Conservation (phyloP, 2,329 filamentous ascomycete genomes). For the Emergomyces africanus region DNA sequence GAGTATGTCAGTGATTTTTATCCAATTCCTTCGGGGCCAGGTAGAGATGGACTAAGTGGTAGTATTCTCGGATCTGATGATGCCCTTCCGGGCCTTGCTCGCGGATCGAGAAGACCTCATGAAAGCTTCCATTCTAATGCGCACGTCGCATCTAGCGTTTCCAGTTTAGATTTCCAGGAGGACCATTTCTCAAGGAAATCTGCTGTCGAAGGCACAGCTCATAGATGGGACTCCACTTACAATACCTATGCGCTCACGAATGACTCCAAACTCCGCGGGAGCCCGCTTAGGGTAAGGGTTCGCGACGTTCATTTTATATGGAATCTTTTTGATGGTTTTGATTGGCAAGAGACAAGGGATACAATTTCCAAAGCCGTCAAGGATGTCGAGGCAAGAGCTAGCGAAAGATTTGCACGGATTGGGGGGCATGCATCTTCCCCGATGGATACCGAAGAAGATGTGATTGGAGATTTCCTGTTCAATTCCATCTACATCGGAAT, state of each 20-base stretch:
- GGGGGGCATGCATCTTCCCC: conserved; percentile 46
- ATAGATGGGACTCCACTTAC: conserved; percentile 65
- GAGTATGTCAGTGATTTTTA: conserved; percentile 47
- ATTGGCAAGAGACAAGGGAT: conserved; percentile 81
- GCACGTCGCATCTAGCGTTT: conserved; percentile 42
- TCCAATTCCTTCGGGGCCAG: conserved; percentile 23
- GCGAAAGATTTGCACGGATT: conserved; percentile 53
- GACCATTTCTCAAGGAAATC: conserved; percentile 60
- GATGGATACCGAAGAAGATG: conserved; percentile 64
- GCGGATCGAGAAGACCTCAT: background rate
- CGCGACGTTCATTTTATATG: conserved; percentile 89
- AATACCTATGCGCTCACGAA: conserved; percentile 62
- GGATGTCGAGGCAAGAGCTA: conserved; percentile 70
- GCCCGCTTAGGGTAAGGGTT: conserved; percentile 64
- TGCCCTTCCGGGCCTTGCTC: conserved; percentile 9
- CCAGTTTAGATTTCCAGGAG: conserved; percentile 60
- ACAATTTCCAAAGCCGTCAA: conserved; percentile 79
- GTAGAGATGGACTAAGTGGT: conserved; percentile 9
- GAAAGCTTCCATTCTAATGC: conserved; percentile 42
- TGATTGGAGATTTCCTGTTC: conserved; percentile 91
- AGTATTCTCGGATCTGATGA: conserved; percentile 9
- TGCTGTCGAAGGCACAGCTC: conserved; percentile 52
- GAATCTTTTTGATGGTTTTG: conserved; percentile 96
- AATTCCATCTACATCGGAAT: conserved; percentile 98
- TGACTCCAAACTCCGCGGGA: conserved; percentile 46